Evolutionary conservation across 768 basidiomycete species (phyloP).

Genomic region (Calocera viscosa): DNA sequence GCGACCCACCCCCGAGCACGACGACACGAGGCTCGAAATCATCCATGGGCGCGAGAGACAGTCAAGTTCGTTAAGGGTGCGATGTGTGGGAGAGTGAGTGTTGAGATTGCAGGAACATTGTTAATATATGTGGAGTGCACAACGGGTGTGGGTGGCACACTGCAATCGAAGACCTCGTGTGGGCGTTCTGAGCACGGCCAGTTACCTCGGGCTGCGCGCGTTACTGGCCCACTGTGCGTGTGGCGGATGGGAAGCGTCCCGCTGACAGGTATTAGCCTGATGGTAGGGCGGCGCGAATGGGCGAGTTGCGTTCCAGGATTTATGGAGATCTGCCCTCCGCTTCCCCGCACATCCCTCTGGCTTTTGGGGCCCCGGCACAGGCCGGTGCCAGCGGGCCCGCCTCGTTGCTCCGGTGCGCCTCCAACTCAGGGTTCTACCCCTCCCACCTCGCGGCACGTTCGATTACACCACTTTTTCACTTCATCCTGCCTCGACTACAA

Average conservation of each 20-base stretch:
- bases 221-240: not conserved
- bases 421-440: not conserved
- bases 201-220: not conserved
- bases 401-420: not conserved
- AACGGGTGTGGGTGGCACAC: not conserved
- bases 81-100: not conserved
- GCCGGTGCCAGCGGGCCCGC: not conserved
- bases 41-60: not conserved
- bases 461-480: not conserved
- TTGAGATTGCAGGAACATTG: not conserved
- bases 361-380: not conserved
- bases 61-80: not conserved
- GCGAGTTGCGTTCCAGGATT: not conserved
- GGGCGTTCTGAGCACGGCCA: not conserved
- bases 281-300: not conserved
- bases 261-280: conserved; percentile 4
- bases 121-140: not conserved
- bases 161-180: not conserved
- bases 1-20: conserved; percentile 55
- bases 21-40: conserved; percentile 33
- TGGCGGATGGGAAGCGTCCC: not conserved
- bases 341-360: not conserved
- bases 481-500: not conserved
- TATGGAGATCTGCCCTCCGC: not conserved
- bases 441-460: conserved; percentile 5